Evolutionary conservation across 2,329 filamentous ascomycete species (phyloP).

Genomic region (Phyllosticta citrichinensis): DNA sequence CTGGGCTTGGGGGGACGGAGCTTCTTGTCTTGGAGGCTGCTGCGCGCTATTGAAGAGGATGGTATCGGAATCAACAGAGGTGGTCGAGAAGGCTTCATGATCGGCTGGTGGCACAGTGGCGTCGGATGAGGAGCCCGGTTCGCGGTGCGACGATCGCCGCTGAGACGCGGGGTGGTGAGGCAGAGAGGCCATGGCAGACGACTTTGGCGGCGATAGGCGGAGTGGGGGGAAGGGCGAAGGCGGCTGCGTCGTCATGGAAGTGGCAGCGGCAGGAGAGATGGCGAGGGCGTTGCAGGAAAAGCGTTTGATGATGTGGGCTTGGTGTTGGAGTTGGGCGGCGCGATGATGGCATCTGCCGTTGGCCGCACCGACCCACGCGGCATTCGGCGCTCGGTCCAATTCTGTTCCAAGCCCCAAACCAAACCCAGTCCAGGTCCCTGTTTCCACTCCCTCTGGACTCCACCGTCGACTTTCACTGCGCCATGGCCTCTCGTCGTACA

Average conservation of each 20-base stretch:
- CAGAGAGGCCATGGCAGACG: conserved; percentile 32
- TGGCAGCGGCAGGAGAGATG: not conserved
- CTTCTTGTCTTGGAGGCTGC: not conserved
- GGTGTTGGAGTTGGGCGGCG: not conserved
- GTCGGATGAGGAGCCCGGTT: conserved; percentile 13
- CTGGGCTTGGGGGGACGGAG: conserved; percentile 9
- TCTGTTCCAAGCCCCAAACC: not conserved
- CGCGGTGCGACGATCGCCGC: conserved; percentile 20
- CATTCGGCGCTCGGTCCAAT: not conserved
- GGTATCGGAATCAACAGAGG: conserved; percentile 37
- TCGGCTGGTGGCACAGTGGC: conserved; percentile 18
- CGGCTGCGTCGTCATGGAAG: not conserved
- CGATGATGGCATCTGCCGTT: not conserved
- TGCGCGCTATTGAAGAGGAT: conserved; percentile 31
- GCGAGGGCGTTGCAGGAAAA: not conserved
- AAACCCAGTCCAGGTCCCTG: not conserved
- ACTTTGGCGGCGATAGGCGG: not conserved
- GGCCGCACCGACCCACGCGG: not conserved
- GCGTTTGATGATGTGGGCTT: not conserved
- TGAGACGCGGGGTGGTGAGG: conserved; percentile 28
- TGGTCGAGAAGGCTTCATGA: conserved; percentile 25
- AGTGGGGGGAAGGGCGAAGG: not conserved
- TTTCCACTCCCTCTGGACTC: not conserved
- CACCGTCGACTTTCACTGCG: not conserved
- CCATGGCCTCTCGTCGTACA: conserved; percentile 8